Base-by-base conservation (phyloP, 306 rosid genomes). In the Glycyrrhiza uralensis region DNA sequence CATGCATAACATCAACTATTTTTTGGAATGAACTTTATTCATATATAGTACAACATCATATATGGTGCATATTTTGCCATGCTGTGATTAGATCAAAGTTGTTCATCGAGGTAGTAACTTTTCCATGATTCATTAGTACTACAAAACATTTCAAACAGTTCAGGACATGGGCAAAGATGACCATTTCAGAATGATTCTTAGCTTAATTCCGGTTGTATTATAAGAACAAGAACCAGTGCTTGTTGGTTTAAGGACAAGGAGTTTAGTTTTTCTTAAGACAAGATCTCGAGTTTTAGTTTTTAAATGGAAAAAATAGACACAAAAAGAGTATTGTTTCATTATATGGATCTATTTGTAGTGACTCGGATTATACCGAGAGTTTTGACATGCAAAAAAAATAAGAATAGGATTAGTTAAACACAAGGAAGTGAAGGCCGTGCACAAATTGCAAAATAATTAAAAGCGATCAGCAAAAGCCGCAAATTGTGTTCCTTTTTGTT, bases 361-460 rank as follows among this genome's bases (percentile, higher is more conserved):
- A n/a, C n/a, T n/a, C n/a, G n/a, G n/a, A n/a, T n/a, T n/a, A n/a
- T n/a, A n/a, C n/a, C n/a, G n/a, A n/a, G n/a, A n/a, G n/a, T n/a
- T n/a, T n/a, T n/a, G n/a, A n/a, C n/a, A n/a, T n/a, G n/a, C n/a
- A n/a, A n/a, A n/a, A n/a, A n/a, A n/a, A n/a, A n/a, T n/a, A n/a
- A 28, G 52, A 28, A 15, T 39, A 7, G 44, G 69, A 28, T 29
- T 44, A 55, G 30, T 20, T 74, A 39, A 50, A 55, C 38, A 70
- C n/a, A 15, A 66, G 11, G 46, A 36, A 55, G 9, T 65, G 38
- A 13, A 23, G 44, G 44, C 33, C 32, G 46, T 18, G 41, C 15
- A 15, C 71, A 62, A 66, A 28, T 74, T 10, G 41, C 41, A 33
- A 60, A n/a, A n/a, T n/a, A n/a, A 47, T 60, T 20, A 60, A 73